A percentile compares a stretch with the other conserved stretches of the same genome.
These are phyloP conservation scores for Vigna hirtella DNA, from an alignment of 306 rosid genomes.

Conservation along the genomic window DNA sequence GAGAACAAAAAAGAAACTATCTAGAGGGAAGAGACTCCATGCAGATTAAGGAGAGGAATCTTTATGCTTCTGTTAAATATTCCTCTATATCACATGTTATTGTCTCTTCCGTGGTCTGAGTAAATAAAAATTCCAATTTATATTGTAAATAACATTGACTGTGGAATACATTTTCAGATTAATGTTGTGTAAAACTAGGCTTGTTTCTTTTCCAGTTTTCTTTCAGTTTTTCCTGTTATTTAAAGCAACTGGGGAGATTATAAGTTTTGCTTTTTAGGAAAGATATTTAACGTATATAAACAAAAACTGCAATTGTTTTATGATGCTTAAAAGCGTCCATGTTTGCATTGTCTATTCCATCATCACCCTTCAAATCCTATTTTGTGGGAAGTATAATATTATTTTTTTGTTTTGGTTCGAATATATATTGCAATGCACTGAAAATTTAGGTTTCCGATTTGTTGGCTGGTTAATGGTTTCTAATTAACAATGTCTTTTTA, in stretches of 20 bases:
- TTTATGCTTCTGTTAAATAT: background rate
- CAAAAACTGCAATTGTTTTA: background rate
- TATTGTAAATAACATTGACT: background rate
- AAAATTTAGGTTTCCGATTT: slow-evolving; percentile 28
- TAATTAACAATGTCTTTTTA: slow-evolving; percentile 1
- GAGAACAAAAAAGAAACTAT: no score
- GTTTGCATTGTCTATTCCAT: background rate
- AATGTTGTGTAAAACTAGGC: background rate
- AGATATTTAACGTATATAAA: background rate
- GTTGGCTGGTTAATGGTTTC: slow-evolving; percentile 29
- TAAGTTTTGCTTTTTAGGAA: background rate
- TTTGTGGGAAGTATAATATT: background rate
- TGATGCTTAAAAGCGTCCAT: background rate
- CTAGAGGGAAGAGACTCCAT: no score
- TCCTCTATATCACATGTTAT: background rate
- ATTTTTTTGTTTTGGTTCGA: background rate
- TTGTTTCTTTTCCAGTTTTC: background rate
- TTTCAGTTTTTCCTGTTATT: background rate
- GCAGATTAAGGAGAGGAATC: no score
- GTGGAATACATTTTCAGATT: background rate
- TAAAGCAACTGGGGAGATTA: background rate
- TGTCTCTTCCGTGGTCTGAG: background rate
- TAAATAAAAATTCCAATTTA: background rate
- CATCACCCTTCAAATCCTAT: background rate
- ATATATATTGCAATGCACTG: slow-evolving; percentile 5